Percentiles rank a stretch among this genome's conserved stretches.
Evolutionary conservation across 441 rosid genomes (phyloP).

Genomic region (Corymbia calophylla): DNA sequence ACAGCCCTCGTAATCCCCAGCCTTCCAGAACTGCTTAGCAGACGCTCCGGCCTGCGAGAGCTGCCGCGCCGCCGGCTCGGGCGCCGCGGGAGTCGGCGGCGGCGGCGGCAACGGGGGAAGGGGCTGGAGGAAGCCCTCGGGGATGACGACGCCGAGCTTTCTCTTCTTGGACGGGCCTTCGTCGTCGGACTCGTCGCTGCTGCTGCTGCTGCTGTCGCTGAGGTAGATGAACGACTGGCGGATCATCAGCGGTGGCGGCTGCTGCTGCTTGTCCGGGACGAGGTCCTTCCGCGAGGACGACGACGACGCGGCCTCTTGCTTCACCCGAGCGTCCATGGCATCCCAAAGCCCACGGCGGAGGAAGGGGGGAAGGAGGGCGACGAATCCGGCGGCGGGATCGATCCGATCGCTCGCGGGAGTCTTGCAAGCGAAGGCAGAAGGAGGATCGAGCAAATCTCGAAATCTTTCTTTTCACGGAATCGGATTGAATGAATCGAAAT

Average conservation of each 20-base stretch:
- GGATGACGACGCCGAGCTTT: not conserved
- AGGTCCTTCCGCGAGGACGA: not conserved
- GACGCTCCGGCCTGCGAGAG: constrained; percentile 9
- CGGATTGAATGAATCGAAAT: not conserved
- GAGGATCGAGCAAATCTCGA: not conserved
- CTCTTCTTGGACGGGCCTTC: constrained; percentile 1
- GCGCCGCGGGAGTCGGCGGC: not conserved
- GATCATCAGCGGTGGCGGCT: not conserved
- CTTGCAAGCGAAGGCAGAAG: not conserved
- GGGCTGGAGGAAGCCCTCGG: constrained; percentile 9
- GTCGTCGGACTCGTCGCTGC: constrained; percentile 3
- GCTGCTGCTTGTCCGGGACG: not conserved
- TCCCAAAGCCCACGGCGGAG: not conserved
- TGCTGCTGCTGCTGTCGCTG: constrained; percentile 15
- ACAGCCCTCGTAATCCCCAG: constrained; percentile 76
- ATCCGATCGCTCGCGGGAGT: not conserved
- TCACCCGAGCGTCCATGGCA: constrained; percentile 23
- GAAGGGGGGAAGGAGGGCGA: too few relatives aligned
- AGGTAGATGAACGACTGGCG: constrained; percentile 32
- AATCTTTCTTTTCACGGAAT: not conserved
- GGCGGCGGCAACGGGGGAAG: not conserved
- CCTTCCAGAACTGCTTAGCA: constrained; percentile 86
- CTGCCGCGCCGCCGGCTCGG: not conserved
- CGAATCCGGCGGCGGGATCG: not conserved
- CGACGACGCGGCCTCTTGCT: constrained; percentile 25